Conservation (phyloP, 2,329 filamentous ascomycete species). For the Fusarium hainanense region DNA sequence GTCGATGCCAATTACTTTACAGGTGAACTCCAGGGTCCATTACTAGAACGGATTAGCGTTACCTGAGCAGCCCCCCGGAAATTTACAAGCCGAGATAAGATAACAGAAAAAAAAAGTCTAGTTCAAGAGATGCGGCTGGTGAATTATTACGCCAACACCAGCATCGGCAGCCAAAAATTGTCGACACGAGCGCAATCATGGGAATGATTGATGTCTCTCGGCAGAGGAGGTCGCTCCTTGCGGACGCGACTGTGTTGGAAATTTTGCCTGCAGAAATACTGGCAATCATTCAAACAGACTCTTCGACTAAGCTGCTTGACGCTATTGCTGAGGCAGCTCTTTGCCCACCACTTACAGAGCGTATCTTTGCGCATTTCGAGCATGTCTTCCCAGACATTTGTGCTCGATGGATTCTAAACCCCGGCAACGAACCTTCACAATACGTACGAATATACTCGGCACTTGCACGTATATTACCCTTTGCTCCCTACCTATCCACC, state of each 20-base stretch:
- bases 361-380: conserved; percentile 79
- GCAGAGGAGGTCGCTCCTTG: conserved; percentile 67
- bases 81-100: conserved; percentile 50
- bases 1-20: conserved; percentile 5
- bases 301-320: conserved; percentile 75
- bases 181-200: conserved; percentile 59
- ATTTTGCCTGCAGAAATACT: conserved; percentile 77
- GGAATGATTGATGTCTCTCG: conserved; percentile 65
- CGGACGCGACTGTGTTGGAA: conserved; percentile 63
- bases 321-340: conserved; percentile 77
- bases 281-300: conserved; percentile 71
- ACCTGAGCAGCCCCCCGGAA: conserved; percentile 45
- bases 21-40: conserved; percentile 3
- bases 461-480: conserved; percentile 82
- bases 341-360: conserved; percentile 75
- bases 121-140: conserved; percentile 48
- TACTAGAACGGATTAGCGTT: conserved; percentile 28
- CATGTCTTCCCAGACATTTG: conserved; percentile 83
- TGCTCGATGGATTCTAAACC: conserved; percentile 76
- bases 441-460: conserved; percentile 68
- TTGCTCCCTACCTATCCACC: conserved; percentile 81
- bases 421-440: conserved; percentile 51
- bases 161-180: conserved; percentile 43
- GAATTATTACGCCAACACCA: conserved; percentile 43
- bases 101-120: conserved; percentile 51